These are phyloP conservation scores for Lyophyllum decastes DNA, from an alignment of 768 basidiomycete species.

Conservation along the genomic window DNA sequence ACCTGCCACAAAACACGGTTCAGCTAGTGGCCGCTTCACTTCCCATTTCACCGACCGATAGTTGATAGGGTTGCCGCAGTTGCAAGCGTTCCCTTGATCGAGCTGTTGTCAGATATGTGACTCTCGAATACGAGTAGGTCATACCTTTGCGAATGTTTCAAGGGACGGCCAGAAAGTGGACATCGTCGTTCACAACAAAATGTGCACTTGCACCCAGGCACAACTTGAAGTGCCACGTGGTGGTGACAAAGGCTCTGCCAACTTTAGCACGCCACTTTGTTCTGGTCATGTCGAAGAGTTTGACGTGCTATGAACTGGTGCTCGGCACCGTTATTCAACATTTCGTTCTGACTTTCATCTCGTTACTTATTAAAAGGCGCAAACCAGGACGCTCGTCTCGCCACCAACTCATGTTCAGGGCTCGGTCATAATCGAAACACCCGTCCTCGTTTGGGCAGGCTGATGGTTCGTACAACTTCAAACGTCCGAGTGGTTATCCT, in stretches of 20 bases:
- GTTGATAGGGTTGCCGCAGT: constrained; percentile 61
- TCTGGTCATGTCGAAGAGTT: not conserved
- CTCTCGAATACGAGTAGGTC: not conserved
- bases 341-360: too few species aligned
- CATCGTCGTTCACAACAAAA: not conserved
- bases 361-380: too few species aligned
- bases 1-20: constrained; percentile 38
- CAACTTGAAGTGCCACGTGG: not conserved
- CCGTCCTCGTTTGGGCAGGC: too few species aligned
- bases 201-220: not conserved
- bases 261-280: not conserved
- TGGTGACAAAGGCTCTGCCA: not conserved
- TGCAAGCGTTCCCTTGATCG: constrained; percentile 48
- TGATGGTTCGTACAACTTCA: too few species aligned
- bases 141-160: constrained; percentile 49
- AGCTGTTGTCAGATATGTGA: not conserved
- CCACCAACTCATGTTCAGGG: too few species aligned
- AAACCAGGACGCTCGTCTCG: too few species aligned
- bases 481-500: too few species aligned
- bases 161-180: constrained; percentile 36
- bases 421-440: too few species aligned
- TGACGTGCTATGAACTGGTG: too few species aligned
- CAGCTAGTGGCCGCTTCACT: constrained; percentile 7
- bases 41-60: constrained; percentile 40
- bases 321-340: too few species aligned